Evolutionary conservation across 208 protist genomes (phyloP).

Genomic region (Trypanosoma vivax): DNA sequence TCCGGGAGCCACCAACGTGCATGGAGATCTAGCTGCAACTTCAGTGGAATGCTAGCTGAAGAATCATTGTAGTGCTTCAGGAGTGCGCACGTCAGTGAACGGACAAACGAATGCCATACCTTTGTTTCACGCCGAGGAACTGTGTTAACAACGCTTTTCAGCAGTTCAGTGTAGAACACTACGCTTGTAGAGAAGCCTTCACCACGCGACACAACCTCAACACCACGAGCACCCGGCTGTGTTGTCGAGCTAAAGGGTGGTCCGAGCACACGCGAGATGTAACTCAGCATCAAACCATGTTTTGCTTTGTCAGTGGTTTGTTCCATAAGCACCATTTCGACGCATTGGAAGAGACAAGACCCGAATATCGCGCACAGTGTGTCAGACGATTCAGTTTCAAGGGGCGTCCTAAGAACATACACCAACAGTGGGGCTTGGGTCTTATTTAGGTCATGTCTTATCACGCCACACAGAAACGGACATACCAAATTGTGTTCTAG

Average conservation of each 20-base stretch:
- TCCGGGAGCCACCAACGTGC: conserved; percentile 17
- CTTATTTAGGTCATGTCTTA: conserved; percentile 8
- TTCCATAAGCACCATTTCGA: background rate
- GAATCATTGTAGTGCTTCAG: too few relatives aligned
- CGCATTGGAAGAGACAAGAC: conserved; percentile 2
- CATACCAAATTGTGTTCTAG: background rate
- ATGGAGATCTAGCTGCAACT: conserved; percentile 13
- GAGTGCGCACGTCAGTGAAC: background rate
- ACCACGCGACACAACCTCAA: background rate
- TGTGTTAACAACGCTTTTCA: background rate
- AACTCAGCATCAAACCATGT: conserved; percentile 3
- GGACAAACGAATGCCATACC: conserved; percentile 11
- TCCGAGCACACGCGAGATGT: conserved; percentile 14
- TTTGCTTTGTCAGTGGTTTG: background rate
- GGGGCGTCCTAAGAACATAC: background rate
- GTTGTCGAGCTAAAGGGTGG: conserved; percentile 3
- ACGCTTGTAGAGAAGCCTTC: background rate
- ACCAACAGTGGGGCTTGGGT: conserved; percentile 2
- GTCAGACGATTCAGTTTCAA: background rate
- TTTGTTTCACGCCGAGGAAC: conserved; percentile 1
- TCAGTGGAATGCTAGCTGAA: background rate
- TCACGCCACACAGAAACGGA: conserved; percentile 10
- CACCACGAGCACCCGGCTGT: background rate
- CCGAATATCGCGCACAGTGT: conserved; percentile 1
- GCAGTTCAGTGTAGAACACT: conserved; percentile 16